Evolutionary conservation across 352 stramenopile genomes (phyloP), one percentile per base, ranked within the genome.

Genomic region (Elongisporangium undulatum): DNA sequence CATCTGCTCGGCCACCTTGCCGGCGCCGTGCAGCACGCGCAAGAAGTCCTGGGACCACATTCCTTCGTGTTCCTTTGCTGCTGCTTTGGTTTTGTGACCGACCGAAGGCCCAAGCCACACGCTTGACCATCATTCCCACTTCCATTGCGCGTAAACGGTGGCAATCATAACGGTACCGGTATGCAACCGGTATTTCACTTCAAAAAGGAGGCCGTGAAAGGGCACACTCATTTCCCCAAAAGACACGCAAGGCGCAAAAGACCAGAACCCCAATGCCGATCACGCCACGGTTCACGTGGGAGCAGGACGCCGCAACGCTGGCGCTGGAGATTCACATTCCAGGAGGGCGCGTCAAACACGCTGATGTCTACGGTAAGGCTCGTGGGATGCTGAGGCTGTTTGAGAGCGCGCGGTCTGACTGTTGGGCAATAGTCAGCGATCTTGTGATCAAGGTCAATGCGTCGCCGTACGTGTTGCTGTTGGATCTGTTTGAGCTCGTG

Each of bases 401-500:
- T 34, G 20, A 58, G 53, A 17, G 15, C 15, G 17, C 48, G 5
- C 6, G 21, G 29, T 34, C 20, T 56, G 17, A 61, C 39, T 48
- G 22, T 8, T 48, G 19, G 10, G 21, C 55, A 24, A 4, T 53
- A 94, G 82, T 92, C 24, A 90, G 82, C 61, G 82, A 92, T 58
- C 51, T 92, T 23, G 69, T 92, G 17, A 23, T 94, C n/a, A 94
- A 94, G 58, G 63, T 94, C 48, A 94, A 94, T 59, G 74, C 76
- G 8, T 52, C 79, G 20, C 82, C 79, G 17, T 94, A 94, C 59
- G 79, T 94, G 49, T 61, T 92, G 21, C 62, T 92, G 12, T 59
- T 94, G 45, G 85, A 94, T 48, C 64, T 94, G 3, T 74, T 74
- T 24, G 79, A 77, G 10, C 29, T 20, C 5, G 77, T 94, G 61